Percentiles rank a stretch among this genome's conserved stretches.
Evolutionary conservation across 306 rosid genomes (phyloP).

Genomic region (Cucurbita maxima): DNA sequence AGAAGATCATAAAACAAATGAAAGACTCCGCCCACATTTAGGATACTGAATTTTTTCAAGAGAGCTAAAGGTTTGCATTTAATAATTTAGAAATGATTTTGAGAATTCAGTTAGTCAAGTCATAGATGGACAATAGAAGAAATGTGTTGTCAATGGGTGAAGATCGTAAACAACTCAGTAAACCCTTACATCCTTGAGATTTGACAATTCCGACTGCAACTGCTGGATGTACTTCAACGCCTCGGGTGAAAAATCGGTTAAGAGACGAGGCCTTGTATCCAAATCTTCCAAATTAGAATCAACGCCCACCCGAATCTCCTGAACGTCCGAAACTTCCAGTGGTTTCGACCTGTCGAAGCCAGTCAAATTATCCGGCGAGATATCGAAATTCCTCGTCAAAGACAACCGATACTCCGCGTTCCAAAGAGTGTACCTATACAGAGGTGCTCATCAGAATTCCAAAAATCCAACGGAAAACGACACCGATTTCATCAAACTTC

Average conservation of each 20-base stretch:
- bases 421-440: constrained; percentile 79
- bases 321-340: constrained; percentile 16
- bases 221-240: constrained; percentile 57
- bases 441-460: not conserved
- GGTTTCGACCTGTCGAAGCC: constrained; percentile 11
- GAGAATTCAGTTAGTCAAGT: not conserved
- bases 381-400: constrained; percentile 64
- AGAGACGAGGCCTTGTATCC: constrained; percentile 27
- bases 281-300: constrained; percentile 19
- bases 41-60: not conserved
- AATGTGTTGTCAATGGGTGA: not conserved
- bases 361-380: constrained; percentile 18
- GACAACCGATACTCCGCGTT: constrained; percentile 87
- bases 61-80: not conserved
- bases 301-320: constrained; percentile 21
- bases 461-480: not conserved
- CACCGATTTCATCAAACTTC: not conserved
- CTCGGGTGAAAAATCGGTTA: constrained; percentile 57
- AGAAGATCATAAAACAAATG: not conserved
- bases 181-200: constrained; percentile 42
- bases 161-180: not conserved
- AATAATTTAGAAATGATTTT: not conserved
- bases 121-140: not conserved
- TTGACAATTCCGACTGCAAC: constrained; percentile 54
- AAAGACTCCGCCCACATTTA: not conserved